Percentiles rank a stretch among this genome's conserved stretches.
Evolutionary conservation across 495 filamentous ascomycete genomes (phyloP).

Genomic region (Podospora tetraspora): DNA sequence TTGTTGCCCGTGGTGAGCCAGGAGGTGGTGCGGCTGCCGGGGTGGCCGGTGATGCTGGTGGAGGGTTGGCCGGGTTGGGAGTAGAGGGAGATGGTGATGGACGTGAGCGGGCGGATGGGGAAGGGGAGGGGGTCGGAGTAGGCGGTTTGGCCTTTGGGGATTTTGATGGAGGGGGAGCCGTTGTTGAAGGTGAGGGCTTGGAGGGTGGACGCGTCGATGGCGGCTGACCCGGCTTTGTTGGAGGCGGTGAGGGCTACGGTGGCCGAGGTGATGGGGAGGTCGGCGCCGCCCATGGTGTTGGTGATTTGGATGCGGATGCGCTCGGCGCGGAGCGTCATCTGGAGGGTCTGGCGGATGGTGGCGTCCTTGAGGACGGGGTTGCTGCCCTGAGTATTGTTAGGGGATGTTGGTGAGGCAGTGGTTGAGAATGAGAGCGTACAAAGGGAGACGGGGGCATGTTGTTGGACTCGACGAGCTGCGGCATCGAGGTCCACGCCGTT

Average conservation of each 20-base stretch:
- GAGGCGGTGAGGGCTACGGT: constrained; percentile 51
- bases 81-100: constrained; percentile 57
- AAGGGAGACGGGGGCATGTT: constrained; percentile 59
- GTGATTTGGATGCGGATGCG: constrained; percentile 59
- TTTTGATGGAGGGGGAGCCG: constrained; percentile 41
- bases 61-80: constrained; percentile 51
- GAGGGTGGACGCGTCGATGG: constrained; percentile 47
- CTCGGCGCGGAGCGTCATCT: constrained; percentile 50
- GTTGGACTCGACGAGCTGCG: constrained; percentile 56
- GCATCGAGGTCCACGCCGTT: constrained; percentile 61
- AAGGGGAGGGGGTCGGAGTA: constrained; percentile 63
- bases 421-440: constrained; percentile 38
- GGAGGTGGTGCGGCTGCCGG: constrained; percentile 61
- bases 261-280: constrained; percentile 56
- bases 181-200: constrained; percentile 55
- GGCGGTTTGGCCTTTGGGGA: constrained; percentile 53
- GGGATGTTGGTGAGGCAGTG: neutral
- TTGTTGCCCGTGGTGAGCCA: constrained; percentile 54
- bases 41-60: constrained; percentile 58
- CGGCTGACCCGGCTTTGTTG: constrained; percentile 46
- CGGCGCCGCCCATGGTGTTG: constrained; percentile 60
- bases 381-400: constrained; percentile 15
- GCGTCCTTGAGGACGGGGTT: constrained; percentile 43
- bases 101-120: constrained; percentile 40
- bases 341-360: constrained; percentile 63